Evolutionary conservation across 192 early-diverging fungal species (phyloP).

Genomic region (Geosiphon pyriformis): DNA sequence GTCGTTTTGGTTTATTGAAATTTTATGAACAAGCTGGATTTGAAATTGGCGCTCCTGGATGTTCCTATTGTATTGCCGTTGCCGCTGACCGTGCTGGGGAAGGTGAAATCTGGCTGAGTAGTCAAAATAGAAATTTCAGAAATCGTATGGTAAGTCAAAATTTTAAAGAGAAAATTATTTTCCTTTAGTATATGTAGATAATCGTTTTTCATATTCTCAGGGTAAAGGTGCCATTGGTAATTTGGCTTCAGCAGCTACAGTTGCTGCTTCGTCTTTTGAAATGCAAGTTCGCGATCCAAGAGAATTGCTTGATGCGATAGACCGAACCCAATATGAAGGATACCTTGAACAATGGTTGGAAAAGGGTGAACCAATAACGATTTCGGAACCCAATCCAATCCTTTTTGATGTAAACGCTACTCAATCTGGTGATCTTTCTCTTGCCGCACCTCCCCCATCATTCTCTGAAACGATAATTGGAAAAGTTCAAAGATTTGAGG

Average conservation of each 20-base stretch:
- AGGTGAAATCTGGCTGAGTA: constrained; percentile 77
- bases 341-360: constrained; percentile 66
- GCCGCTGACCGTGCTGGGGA: constrained; percentile 72
- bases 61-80: constrained; percentile 76
- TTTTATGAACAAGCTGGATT: constrained; percentile 74
- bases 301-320: constrained; percentile 61
- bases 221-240: constrained; percentile 76
- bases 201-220: not conserved
- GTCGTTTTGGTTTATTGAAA: constrained; percentile 65
- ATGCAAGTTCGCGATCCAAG: constrained; percentile 68
- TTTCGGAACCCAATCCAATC: constrained; percentile 61
- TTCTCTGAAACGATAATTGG: constrained; percentile 49
- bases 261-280: constrained; percentile 71
- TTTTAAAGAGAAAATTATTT: not conserved
- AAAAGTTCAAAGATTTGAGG: constrained; percentile 67
- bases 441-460: constrained; percentile 26
- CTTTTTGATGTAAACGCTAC: constrained; percentile 32
- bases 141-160: constrained; percentile 59
- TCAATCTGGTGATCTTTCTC: constrained; percentile 10
- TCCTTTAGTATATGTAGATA: not conserved
- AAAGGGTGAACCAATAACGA: constrained; percentile 47
- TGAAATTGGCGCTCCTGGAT: constrained; percentile 68
- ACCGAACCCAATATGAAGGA: constrained; percentile 55
- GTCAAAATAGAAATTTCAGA: constrained; percentile 82
- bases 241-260: constrained; percentile 71